Base-by-base conservation (phyloP, 2,329 filamentous ascomycete species). In the Arthrobotrys entomopaga region DNA sequence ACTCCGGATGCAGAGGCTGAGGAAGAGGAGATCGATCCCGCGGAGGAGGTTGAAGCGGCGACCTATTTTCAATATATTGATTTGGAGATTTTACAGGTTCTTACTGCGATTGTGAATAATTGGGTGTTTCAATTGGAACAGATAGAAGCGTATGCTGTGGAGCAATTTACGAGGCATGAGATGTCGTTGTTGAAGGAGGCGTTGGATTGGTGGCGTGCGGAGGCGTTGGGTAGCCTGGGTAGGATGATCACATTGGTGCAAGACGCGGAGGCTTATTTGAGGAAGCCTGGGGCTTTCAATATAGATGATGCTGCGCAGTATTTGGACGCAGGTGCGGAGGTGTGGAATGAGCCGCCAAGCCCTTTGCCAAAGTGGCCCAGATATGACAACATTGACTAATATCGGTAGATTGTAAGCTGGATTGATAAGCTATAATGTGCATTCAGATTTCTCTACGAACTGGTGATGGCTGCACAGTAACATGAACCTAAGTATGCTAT, bases 31-130 rank as follows among this genome's bases (percentile, higher is more conserved):
- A 19, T 54, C 43, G 24, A 16, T n/a, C 42, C 13, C 6, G 34
- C 40, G 3, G 61, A 56, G 4, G 53, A 66, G 11, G 29, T 50
- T 15, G 42, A 50, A 13, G 13, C 38, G 11, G 11, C 22, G 7
- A 61, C 49, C 1, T 69, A 56, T 20, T 69, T 69, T 16, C 56
- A 61, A 16, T 69, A 49, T n/a, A 61, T 59, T 19, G 48, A 69
- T 42, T 16, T 34, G 1, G 38, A 49, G n/a, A 4, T 15, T 2
- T 16, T 69, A 24, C 26, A 49, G 13, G 15, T 56, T 0, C 16
- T 69, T 2, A 8, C 15, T 2, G 56, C 19, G 2, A 19, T 59
- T n/a, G 65, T 69, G 19, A 56, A 61, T 20, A 54, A 56, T n/a
- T 69, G 60, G 10, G 56, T 24, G 13, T 69, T 53, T 26, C 65